Conservation (phyloP, 805 yeast genomes). For the Teunomyces tritomae region DNA sequence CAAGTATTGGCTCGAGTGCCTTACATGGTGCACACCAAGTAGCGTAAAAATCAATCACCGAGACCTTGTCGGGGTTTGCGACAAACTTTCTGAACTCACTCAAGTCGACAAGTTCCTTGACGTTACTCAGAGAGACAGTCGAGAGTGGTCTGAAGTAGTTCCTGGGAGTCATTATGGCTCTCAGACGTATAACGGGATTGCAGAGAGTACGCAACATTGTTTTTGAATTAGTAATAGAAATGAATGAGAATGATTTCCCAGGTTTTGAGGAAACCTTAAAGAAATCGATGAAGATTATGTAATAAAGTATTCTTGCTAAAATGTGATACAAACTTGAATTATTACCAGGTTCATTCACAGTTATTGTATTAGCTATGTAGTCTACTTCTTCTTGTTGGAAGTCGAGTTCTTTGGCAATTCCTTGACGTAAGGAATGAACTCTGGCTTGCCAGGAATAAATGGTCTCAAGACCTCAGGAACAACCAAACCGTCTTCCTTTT, state of each 20-base stretch:
- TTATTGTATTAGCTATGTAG: not conserved
- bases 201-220: not conserved
- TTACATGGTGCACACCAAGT: constrained; percentile 81
- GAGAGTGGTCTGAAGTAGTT: constrained; percentile 1
- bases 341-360: too few species aligned
- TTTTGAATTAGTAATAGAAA: too few species aligned
- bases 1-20: constrained; percentile 61
- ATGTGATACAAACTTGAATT: too few species aligned
- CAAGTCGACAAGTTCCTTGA: constrained; percentile 28
- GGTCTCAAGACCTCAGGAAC: constrained; percentile 94
- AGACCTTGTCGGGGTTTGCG: constrained; percentile 30
- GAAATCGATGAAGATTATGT: too few species aligned
- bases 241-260: too few species aligned
- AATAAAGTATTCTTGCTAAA: too few species aligned
- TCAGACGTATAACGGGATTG: not conserved
- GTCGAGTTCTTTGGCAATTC: constrained; percentile 95
- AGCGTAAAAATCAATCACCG: constrained; percentile 66
- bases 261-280: too few species aligned
- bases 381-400: constrained; percentile 58
- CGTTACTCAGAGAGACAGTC: constrained; percentile 13
- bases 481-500: constrained; percentile 90
- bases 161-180: not conserved
- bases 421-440: constrained; percentile 84
- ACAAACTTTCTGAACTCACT: constrained; percentile 22
- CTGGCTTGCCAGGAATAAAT: constrained; percentile 98